Base-by-base conservation (phyloP, 1,284 basidiomycete species). In the Cryptococcus deneoformans region DNA sequence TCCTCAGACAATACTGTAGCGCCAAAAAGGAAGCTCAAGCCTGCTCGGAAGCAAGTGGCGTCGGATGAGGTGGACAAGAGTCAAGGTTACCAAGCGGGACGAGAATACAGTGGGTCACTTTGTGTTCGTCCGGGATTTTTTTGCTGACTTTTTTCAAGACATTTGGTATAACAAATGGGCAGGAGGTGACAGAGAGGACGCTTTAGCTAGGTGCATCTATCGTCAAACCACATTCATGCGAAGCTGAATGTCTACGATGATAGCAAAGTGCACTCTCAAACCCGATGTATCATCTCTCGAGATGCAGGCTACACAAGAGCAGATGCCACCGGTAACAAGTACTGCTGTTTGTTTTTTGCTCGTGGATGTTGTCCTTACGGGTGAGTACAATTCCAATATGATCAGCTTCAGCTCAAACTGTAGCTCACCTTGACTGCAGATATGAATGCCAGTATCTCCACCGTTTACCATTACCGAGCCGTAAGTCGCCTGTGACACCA, bases 81-180 rank as follows among this genome's bases (percentile, higher is more conserved):
- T 62, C 89, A 92, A 72, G 86, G 87, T 0, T 84, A 87, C 7
- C 93, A 97, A 78, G 92, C 90, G 0, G 93, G 93, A 52, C 93
- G 94, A 76, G 92, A 94, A 72, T 94, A 94, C 78, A 95, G 91
- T 93, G 66, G 68, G 89, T 82, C 37, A 48, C 40, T 38, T 34
- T 45, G n/a, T n/a, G 29, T 37, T 35, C 11, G 50, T 46, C n/a
- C 46, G 12, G 40, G 20, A 6, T 11, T 29, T 42, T 42, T 14
- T 10, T 24, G 47, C 67, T 77, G 53, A 66, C 55, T 39, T 54
- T 2, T 44, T 5, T 6, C 52, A 68, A 92, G 94, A 98, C 77
- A 90, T 96, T 58, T 98, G 95, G 95, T 98, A 98, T 79, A 96
- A 98, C 79, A 98, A 98, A 80, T 98, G 93, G 91, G 92, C 93